Conservation (phyloP, 169 alveolate genomes). For the Plasmodium gaboni region DNA sequence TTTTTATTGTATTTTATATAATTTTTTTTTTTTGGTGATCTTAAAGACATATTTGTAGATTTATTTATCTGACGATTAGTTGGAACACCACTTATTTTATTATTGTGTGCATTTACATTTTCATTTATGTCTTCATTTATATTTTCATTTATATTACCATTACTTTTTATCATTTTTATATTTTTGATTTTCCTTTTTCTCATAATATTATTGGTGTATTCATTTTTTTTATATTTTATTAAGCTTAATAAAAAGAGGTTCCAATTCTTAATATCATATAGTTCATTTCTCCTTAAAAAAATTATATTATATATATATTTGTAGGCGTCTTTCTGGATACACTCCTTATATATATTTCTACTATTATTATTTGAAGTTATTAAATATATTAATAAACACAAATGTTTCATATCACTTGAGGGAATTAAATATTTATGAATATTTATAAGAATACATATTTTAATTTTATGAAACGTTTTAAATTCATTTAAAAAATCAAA, state of each 20-base stretch:
- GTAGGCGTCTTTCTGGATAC: slow-evolving; percentile 9
- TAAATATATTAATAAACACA: slow-evolving; percentile 67
- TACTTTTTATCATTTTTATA: neutral
- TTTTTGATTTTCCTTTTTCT: neutral
- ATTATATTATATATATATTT: slow-evolving; percentile 52
- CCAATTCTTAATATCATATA: slow-evolving; percentile 45
- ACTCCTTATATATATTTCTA: neutral
- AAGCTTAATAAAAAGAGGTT: slow-evolving; percentile 47
- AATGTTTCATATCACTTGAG: slow-evolving; percentile 43
- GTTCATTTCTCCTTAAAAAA: slow-evolving; percentile 14
- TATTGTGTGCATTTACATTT: too few species aligned
- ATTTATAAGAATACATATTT: slow-evolving; percentile 18
- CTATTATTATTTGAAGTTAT: slow-evolving; percentile 2
- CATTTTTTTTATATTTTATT: slow-evolving; percentile 7
- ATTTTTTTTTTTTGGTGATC: slow-evolving; percentile 2
- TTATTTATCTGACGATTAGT: neutral
- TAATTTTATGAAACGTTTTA: slow-evolving; percentile 42
- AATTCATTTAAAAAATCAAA: slow-evolving; percentile 73
- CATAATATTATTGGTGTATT: neutral
- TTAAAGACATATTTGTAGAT: neutral
- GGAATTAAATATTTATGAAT: slow-evolving; percentile 50
- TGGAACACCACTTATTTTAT: too few species aligned
- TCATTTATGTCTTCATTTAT: too few species aligned
- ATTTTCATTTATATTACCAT: neutral
- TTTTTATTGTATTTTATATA: slow-evolving; percentile 13